Evolutionary conservation across 352 stramenopile species (phyloP), one percentile per base, ranked within the genome.

Genomic region (Phytophthora sansomeana): DNA sequence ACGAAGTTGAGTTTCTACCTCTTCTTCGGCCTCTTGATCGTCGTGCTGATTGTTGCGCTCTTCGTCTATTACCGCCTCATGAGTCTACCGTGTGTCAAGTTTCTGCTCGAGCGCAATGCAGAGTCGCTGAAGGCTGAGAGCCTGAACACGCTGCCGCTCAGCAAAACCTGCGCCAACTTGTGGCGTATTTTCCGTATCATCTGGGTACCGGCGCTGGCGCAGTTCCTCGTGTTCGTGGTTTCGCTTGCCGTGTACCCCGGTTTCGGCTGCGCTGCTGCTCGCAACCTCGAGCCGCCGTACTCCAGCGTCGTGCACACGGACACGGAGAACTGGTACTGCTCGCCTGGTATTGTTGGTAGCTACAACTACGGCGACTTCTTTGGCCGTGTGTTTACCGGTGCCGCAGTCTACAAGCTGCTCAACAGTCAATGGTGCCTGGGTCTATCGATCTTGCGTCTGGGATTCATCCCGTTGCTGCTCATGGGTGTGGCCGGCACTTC

Each of bases 291-390:
- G n/a, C 56, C 49, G 1, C 58, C 63, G 2, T 84, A 83, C 62
- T 63, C 58, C 13, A 33, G 62, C n/a, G 67, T 68, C 11, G 24
- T 21, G 0, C 55, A 79, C 46, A 35, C 33, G 14, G 52, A 72
- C 13, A 76, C 65, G 0, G 24, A 10, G 4, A 61, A 65, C 11
- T 90, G 81, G 83, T 88, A 85, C 58, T 80, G 68, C 49, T 59
- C 77, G 4, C 78, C 83, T 0, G 83, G 80, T 14, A 81, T 89
- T 24, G 78, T 90, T 8, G 83, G 70, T 5, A 66, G 49, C 24
- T 90, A 85, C 76, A 87, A 87, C 79, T 87, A 81, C 69, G 81
- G 81, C 7, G 81, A 90, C 58, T 85, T 85, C 55, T 67, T 89
- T 42, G 83, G 77, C 5, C 77, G 81, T 39, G 52, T 90, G 21